Base-by-base conservation (phyloP, 495 filamentous ascomycete genomes). In the Cercophora newfieldiana region DNA sequence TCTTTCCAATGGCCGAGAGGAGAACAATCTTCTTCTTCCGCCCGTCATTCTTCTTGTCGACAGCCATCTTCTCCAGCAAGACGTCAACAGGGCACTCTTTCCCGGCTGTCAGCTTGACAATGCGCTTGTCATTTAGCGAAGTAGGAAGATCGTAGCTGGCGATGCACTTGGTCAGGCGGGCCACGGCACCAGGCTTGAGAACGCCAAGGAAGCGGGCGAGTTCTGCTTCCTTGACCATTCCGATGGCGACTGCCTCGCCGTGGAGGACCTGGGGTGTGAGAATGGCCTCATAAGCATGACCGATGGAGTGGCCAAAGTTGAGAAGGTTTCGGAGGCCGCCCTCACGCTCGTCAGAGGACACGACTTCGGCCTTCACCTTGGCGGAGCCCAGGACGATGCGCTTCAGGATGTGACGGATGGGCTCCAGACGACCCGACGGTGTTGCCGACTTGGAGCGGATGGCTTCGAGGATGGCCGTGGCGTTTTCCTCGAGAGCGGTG, bases 21-120 rank as follows among this genome's bases (percentile, higher is more conserved):
- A 99, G 85, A n/a, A 97, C 95, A 61, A 99, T 89, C 79, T 96
- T 97, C 83, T 98, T 99, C 77, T 96, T 94, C 33, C 85, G 86
- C 1, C 95, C 95, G 31, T 97, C 90, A 62, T 99, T 99, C 86
- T 99, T 99, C 86, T 99, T 99, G 80, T 99, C 95, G 47, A 98
- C 88, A 2, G 88, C 93, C 95, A 99, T 99, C 74, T 96, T 94
- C 64, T 88, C 84, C 53, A 99, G 81, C 64, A 98, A 76, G 51
- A 90, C 86, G 66, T 98, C 92, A 12, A 97, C 91, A n/a, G 93
- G 89, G 75, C 96, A 99, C 69, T 89, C 84, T 76, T 95, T 97
- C 29, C 88, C 90, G 6, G 91, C 92, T 8, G 96, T 93, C 64
- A 94, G 83, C 72, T 91, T 92, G 59, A 88, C 86, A 47, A 99